Percentiles rank a stretch among this genome's conserved stretches.
Evolutionary conservation across 2,329 filamentous ascomycete species (phyloP).

Genomic region (Pseudogymnoascus sp.): DNA sequence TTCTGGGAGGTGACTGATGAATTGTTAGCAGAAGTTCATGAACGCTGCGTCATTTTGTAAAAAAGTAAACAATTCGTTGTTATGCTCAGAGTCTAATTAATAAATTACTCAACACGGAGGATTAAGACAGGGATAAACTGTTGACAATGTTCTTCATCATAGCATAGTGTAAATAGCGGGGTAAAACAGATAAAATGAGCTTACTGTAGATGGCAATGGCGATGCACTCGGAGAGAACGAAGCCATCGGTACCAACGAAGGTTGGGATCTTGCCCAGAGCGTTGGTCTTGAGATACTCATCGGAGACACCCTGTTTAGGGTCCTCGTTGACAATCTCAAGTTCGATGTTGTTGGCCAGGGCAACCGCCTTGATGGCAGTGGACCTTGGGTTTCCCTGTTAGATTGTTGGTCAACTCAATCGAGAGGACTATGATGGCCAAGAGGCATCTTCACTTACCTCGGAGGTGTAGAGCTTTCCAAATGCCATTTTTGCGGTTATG

Average conservation of each 20-base stretch:
- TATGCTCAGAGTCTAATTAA: conserved; percentile 69
- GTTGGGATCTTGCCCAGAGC: conserved; percentile 86
- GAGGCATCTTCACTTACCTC: conserved; percentile 48
- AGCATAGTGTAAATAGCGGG: conserved; percentile 18
- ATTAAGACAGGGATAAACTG: conserved; percentile 99
- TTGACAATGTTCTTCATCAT: conserved; percentile 52
- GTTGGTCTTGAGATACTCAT: conserved; percentile 80
- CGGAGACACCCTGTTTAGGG: conserved; percentile 55
- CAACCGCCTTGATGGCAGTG: conserved; percentile 81
- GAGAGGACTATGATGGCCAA: conserved; percentile 22
- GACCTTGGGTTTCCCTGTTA: conserved; percentile 80
- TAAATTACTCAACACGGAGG: conserved; percentile 74
- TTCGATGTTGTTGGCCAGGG: conserved; percentile 95
- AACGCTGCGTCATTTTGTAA: conserved; percentile 14
- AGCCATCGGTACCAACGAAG: conserved; percentile 90
- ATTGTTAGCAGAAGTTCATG: conserved; percentile 19
- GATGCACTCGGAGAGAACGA: conserved; percentile 79
- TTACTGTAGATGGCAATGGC: conserved; percentile 97
- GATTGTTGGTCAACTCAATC: conserved; percentile 17
- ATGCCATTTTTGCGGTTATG: conserved; percentile 61
- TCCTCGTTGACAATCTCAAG: conserved; percentile 74
- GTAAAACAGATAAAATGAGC: conserved; percentile 37
- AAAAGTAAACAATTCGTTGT: conserved; percentile 16
- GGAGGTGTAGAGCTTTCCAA: conserved; percentile 94
- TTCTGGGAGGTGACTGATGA: conserved; percentile 91